Base-by-base conservation (phyloP, 345 rosid genomes). In the Brassica cretica region DNA sequence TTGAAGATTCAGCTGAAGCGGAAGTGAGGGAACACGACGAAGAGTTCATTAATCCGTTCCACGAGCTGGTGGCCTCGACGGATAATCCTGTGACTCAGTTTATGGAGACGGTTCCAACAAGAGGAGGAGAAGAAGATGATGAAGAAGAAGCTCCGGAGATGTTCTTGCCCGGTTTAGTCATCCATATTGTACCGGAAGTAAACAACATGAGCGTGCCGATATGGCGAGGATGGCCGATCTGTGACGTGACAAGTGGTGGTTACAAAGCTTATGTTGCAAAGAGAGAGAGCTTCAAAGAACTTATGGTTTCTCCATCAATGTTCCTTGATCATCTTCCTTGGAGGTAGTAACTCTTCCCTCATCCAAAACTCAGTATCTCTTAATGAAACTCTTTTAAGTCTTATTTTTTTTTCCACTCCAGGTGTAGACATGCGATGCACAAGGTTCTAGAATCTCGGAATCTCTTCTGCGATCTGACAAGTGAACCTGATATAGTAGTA, bases 261-360 rank as follows among this genome's bases (percentile, higher is more conserved):
- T 90, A 88, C 77, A 86, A 76, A 81, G 98, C 93, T 16, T 89
- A 84, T 76, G 37, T 92, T 68, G 89, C 89, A 14, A 84, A 92
- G 46, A 85, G 88, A 82, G 89, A 89, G 77, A 72, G 78, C 78
- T 90, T 94, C 55, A 89, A 80, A 69, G 97, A 92, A 61, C 84
- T 94, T 1, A 84, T 88, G 30, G 97, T 94, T 12, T 91, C 96
- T 62, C 93, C 88, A 71, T 84, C 87, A 46, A 94, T 94, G 99
- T 94, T 94, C 82, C 86, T 92, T 76, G 98, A 92, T 79, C 98
- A 94, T 87, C 89, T 92, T 21, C 98, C 98, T 21, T 92, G 98
- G 97, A 94, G 97, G 97, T 90, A 85, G 51, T 44, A 10, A 55
- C 56, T 59, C 64, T 5, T 63, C 19, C n/a, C 2, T 58, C 10